Percentiles rank a stretch among this genome's conserved stretches.
phyloP scores from a whole-genome alignment of 306 rosid genomes.

The Quercus bicolor region DNA sequence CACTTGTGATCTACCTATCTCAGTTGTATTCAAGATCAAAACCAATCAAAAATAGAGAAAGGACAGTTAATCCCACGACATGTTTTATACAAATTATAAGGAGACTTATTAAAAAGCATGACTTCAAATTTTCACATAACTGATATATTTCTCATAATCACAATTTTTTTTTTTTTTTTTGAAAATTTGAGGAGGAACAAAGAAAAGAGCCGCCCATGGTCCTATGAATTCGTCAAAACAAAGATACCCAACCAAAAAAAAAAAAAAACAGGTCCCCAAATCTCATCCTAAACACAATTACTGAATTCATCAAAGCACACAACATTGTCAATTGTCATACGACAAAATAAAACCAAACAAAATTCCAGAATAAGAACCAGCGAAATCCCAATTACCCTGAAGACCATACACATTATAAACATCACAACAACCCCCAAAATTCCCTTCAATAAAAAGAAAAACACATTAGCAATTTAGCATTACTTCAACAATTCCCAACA shows the following conservation, averaged over 20 bases:
- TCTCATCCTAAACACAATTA: not conserved
- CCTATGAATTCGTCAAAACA: not conserved
- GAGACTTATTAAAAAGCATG: not conserved
- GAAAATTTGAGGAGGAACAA: not conserved
- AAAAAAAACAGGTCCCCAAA: not conserved
- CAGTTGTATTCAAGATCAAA: too few relatives aligned
- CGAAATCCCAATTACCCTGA: not conserved
- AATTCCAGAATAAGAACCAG: slow-evolving; percentile 8
- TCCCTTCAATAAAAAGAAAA: not conserved
- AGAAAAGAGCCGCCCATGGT: not conserved
- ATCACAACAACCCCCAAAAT: slow-evolving; percentile 11
- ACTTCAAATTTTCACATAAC: not conserved
- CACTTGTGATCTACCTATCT: too few relatives aligned
- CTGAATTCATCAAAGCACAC: not conserved
- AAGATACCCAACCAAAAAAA: not conserved
- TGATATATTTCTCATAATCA: not conserved
- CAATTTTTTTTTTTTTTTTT: not conserved
- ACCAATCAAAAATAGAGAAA: too few relatives aligned
- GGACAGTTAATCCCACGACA: not conserved
- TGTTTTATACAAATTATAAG: not conserved
- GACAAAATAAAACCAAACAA: not conserved
- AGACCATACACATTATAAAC: slow-evolving; percentile 25
- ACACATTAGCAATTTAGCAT: slow-evolving; percentile 8
- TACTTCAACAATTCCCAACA: slow-evolving; percentile 23
- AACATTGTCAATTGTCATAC: not conserved